A percentile compares a stretch with the other conserved stretches of the same genome.
These are phyloP conservation scores for Bryopsis sp. DNA, from an alignment of 139 green algal genomes.

Conservation along the genomic window DNA sequence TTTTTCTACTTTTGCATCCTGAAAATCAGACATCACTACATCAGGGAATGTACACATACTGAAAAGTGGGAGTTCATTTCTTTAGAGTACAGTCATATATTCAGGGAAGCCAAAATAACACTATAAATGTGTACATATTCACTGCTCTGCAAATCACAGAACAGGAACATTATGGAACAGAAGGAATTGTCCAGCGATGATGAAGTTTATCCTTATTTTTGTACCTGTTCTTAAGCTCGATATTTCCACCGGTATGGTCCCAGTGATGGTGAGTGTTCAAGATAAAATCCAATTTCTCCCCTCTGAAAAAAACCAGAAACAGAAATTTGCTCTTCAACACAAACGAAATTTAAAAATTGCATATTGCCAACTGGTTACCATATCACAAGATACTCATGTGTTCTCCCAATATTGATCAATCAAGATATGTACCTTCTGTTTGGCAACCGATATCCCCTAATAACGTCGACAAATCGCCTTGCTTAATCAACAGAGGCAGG, in stretches of 20 bases:
- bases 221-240: slow-evolving; percentile 48
- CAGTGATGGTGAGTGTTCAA: slow-evolving; percentile 76
- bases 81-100: too few species aligned
- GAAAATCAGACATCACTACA: too few species aligned
- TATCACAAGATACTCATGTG: slow-evolving; percentile 2
- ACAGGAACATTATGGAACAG: slow-evolving; percentile 7
- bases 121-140: slow-evolving; percentile 13
- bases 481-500: too few species aligned
- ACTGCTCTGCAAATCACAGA: neutral
- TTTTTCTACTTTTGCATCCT: too few species aligned
- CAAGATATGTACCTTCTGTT: neutral
- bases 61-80: too few species aligned
- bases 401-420: neutral
- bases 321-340: too few species aligned
- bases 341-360: neutral
- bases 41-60: too few species aligned
- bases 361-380: neutral
- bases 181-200: slow-evolving; percentile 20
- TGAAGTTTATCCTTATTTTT: slow-evolving; percentile 23
- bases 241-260: slow-evolving; percentile 53
- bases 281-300: slow-evolving; percentile 56
- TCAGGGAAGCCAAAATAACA: too few species aligned
- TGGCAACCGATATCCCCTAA: too few species aligned
- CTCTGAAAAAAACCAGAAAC: slow-evolving; percentile 2
- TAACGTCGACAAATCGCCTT: too few species aligned